These are phyloP conservation scores for Aspergillus sp. DNA, from an alignment of 2,329 filamentous ascomycete genomes.

Conservation along the genomic window DNA sequence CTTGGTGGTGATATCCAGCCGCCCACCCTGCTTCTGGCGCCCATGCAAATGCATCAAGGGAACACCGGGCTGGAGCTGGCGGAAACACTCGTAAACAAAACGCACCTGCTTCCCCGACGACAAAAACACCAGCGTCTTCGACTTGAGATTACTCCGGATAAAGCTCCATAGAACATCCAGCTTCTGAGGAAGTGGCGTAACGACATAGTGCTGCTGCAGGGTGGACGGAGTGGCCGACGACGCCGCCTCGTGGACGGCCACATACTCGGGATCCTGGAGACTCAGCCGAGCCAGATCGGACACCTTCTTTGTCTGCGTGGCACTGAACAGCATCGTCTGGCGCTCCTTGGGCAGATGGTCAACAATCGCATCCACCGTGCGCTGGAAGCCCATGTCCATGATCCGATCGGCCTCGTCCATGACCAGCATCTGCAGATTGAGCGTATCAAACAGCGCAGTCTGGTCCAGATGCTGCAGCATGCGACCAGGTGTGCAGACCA, in stretches of 20 bases:
- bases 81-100: too few relatives aligned
- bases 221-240: slow-evolving; percentile 64
- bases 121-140: slow-evolving; percentile 81
- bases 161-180: slow-evolving; percentile 77
- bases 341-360: slow-evolving; percentile 83
- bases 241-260: slow-evolving; percentile 79
- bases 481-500: slow-evolving; percentile 88
- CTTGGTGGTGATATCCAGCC: slow-evolving; percentile 82
- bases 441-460: slow-evolving; percentile 87
- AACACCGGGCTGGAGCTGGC: slow-evolving; percentile 79
- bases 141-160: slow-evolving; percentile 85
- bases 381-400: slow-evolving; percentile 99
- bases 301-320: slow-evolving; percentile 91
- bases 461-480: slow-evolving; percentile 92
- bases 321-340: slow-evolving; percentile 92
- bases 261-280: slow-evolving; percentile 75
- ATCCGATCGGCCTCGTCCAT: slow-evolving; percentile 96
- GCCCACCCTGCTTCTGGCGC: slow-evolving; percentile 86
- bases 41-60: slow-evolving; percentile 90
- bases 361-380: slow-evolving; percentile 95
- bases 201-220: slow-evolving; percentile 83
- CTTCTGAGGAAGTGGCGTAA: slow-evolving; percentile 72
- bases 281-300: slow-evolving; percentile 84
- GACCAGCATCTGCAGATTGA: slow-evolving; percentile 86
- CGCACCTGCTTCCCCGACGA: too few relatives aligned